These are phyloP conservation scores for Cyclotella choctawhatcheeana DNA, from an alignment of 108 stramenopile species.

Conservation along the genomic window DNA sequence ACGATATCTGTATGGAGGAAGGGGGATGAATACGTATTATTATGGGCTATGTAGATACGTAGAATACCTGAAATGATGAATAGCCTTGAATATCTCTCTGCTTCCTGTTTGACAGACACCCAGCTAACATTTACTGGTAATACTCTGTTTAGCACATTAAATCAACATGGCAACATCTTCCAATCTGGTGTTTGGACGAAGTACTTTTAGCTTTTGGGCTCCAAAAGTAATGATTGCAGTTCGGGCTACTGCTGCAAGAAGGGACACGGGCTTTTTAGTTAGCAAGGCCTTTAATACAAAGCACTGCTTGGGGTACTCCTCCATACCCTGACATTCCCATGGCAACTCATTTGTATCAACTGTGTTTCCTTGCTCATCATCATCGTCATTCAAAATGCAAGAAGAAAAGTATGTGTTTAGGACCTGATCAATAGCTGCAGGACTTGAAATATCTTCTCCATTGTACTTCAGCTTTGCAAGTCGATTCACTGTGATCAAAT, in stretches of 20 bases:
- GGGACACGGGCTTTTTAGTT: background rate
- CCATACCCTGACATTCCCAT: constrained; percentile 8
- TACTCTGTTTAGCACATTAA: no score
- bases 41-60: no score
- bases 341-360: constrained; percentile 1
- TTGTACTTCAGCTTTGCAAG: constrained; percentile 18
- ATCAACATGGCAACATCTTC: background rate
- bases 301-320: constrained; percentile 7
- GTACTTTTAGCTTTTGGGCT: background rate
- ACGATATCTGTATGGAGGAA: no score
- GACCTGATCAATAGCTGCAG: constrained; percentile 9
- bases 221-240: constrained; percentile 18
- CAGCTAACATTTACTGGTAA: no score
- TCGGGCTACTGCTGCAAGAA: background rate
- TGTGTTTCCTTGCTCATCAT: background rate
- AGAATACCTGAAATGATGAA: no score
- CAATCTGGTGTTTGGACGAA: background rate
- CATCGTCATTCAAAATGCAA: background rate
- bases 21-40: no score
- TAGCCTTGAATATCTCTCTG: no score
- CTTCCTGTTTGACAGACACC: no score
- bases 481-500: constrained; percentile 8
- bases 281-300: constrained; percentile 3
- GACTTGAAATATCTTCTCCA: constrained; percentile 17
- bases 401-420: constrained; percentile 13